Conservation (phyloP, 129 eudicot genomes). For the Flaveria sonorensis region DNA sequence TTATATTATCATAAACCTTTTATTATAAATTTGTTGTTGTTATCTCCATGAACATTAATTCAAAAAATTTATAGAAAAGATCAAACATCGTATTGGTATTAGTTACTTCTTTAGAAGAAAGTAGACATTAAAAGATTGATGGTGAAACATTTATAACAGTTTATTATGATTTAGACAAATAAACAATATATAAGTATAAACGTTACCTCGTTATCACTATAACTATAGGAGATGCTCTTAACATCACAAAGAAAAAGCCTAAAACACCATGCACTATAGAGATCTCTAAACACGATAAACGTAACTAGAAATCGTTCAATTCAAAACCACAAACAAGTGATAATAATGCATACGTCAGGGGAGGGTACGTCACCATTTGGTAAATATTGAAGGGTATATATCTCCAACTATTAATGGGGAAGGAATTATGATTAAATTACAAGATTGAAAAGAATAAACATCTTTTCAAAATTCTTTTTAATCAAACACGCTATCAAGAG, state of each 20-base stretch:
- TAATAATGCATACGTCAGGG: not conserved
- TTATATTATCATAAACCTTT: too few relatives aligned
- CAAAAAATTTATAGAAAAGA: too few relatives aligned
- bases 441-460: not conserved
- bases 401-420: constrained; percentile 15
- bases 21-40: too few relatives aligned
- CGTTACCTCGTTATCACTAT: too few relatives aligned
- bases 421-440: constrained; percentile 14
- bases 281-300: not conserved
- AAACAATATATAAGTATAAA: too few relatives aligned
- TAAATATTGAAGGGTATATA: constrained; percentile 16
- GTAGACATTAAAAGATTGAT: too few relatives aligned
- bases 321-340: not conserved
- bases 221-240: not conserved
- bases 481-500: not conserved
- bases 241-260: not conserved
- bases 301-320: not conserved
- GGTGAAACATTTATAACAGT: too few relatives aligned
- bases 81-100: too few relatives aligned
- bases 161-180: too few relatives aligned
- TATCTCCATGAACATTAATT: too few relatives aligned
- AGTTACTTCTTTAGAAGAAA: too few relatives aligned
- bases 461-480: not conserved
- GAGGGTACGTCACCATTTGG: not conserved
- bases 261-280: not conserved